These are phyloP conservation scores for Rhizophagus prolifer DNA, from an alignment of 192 early-diverging fungal genomes.

Conservation along the genomic window DNA sequence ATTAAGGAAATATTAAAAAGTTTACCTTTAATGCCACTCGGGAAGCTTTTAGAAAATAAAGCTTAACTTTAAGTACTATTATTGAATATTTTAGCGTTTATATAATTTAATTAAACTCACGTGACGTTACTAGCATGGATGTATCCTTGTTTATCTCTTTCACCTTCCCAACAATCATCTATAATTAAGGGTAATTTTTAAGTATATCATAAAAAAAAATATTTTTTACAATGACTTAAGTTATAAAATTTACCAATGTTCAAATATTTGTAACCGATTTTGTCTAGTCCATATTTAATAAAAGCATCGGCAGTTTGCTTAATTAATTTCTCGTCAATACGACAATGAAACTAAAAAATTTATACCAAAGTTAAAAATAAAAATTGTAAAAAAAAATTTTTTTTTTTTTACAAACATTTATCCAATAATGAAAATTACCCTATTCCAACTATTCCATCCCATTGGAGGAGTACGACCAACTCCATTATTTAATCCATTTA, in stretches of 20 bases:
- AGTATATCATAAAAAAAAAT: neutral
- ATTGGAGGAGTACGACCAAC: slow-evolving; percentile 8
- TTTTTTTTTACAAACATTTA: neutral
- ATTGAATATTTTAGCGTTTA: neutral
- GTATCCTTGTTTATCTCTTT: slow-evolving; percentile 33
- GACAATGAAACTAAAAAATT: slow-evolving; percentile 37
- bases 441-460: slow-evolving; percentile 19
- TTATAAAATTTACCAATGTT: slow-evolving; percentile 32
- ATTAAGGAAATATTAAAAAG: neutral
- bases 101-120: neutral
- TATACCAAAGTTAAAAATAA: neutral
- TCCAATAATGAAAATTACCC: neutral
- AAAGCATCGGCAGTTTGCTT: slow-evolving; percentile 51
- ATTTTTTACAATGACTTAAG: neutral
- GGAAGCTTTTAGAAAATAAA: neutral
- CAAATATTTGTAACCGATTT: slow-evolving; percentile 55
- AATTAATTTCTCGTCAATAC: slow-evolving; percentile 52
- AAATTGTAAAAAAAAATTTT: neutral
- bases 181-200: neutral
- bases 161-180: slow-evolving; percentile 59
- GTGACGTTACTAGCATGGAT: slow-evolving; percentile 37
- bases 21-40: slow-evolving; percentile 12
- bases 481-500: neutral
- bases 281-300: slow-evolving; percentile 38
- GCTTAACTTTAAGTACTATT: too few species aligned